Conservation (phyloP, 805 yeast genomes). For the Hanseniaspora taiwanica region DNA sequence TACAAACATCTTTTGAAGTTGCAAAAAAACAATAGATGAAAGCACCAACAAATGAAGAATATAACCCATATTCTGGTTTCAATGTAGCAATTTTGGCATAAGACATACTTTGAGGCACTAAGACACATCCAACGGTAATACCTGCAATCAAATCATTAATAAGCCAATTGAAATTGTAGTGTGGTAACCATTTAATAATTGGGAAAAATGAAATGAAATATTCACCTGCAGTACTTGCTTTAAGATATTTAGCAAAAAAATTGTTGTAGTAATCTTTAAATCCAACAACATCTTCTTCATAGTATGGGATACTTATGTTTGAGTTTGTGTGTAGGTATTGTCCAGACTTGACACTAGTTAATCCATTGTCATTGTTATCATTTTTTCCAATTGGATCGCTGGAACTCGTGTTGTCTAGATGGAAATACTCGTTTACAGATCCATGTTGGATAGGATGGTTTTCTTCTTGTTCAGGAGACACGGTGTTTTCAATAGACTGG, state of each 20-base stretch:
- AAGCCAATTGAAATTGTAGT: constrained; percentile 71
- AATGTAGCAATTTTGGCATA: constrained; percentile 80
- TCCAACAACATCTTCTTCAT: constrained; percentile 1
- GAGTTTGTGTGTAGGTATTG: background rate
- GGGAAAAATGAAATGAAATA: constrained; percentile 66
- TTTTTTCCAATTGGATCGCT: too few relatives aligned
- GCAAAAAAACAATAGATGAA: constrained; percentile 83
- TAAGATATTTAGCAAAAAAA: background rate
- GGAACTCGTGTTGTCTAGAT: background rate
- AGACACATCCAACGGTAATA: constrained; percentile 81
- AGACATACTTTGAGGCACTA: constrained; percentile 94
- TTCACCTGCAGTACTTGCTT: constrained; percentile 12
- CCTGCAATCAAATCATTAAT: constrained; percentile 82
- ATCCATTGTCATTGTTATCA: background rate
- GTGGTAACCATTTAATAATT: constrained; percentile 67
- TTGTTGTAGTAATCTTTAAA: constrained; percentile 3
- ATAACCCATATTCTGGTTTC: constrained; percentile 73
- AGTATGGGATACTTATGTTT: background rate
- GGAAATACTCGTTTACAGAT: background rate
- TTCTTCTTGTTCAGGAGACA: background rate
- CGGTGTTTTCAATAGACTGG: background rate
- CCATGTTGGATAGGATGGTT: background rate
- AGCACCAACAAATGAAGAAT: constrained; percentile 87
- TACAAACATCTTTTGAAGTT: constrained; percentile 87
- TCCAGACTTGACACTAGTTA: background rate